phyloP scores from a whole-genome alignment of 2,329 filamentous ascomycete genomes.

The Rhynchosporium secalis region DNA sequence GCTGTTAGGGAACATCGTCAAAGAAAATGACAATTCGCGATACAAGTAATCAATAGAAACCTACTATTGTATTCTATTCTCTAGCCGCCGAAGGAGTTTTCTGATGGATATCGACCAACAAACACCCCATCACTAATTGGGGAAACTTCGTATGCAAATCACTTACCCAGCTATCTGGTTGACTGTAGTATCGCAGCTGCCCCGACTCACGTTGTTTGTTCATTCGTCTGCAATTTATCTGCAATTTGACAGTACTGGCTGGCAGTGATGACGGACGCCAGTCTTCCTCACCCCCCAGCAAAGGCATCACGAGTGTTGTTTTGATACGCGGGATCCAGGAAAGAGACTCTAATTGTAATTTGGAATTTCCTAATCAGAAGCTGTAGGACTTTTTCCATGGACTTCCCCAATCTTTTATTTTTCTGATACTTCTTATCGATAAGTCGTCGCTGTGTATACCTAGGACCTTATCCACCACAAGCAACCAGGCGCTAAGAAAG shows the following conservation, averaged over 20 bases:
- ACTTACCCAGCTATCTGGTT: background rate
- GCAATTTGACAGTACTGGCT: background rate
- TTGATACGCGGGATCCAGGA: background rate
- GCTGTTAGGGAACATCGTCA: background rate
- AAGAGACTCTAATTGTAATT: background rate
- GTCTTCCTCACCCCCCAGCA: background rate
- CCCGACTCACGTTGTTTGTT: background rate
- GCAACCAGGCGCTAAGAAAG: no score
- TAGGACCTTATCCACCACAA: no score
- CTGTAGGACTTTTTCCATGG: no score
- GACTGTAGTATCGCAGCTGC: background rate
- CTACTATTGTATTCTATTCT: background rate
- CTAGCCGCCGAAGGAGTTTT: constrained; percentile 8
- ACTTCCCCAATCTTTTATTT: no score
- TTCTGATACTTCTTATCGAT: no score
- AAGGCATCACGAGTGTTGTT: constrained; percentile 1
- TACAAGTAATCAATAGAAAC: no score
- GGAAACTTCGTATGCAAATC: background rate
- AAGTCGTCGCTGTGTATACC: no score
- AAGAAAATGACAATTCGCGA: no score
- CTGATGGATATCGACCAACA: background rate
- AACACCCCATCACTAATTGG: background rate
- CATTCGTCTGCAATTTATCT: background rate
- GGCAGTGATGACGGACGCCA: constrained; percentile 1
- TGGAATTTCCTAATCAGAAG: no score